Percentiles rank a stretch among this genome's conserved stretches.
Evolutionary conservation across 345 rosid species (phyloP).

Genomic region (Salix exigua): DNA sequence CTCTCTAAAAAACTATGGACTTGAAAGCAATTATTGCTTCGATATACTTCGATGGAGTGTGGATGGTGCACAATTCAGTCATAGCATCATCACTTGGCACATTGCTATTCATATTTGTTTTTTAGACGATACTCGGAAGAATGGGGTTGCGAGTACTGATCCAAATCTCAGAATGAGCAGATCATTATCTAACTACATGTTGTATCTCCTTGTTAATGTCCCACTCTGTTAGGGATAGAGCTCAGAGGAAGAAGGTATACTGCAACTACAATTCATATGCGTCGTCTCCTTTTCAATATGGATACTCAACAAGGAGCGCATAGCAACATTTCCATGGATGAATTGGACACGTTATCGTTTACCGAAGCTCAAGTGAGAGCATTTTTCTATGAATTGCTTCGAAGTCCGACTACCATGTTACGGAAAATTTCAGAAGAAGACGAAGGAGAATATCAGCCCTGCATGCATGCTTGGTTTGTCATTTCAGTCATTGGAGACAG

Average conservation of each 20-base stretch:
- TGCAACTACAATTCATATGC: neutral
- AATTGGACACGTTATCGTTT: too few species aligned
- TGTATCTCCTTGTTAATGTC: neutral
- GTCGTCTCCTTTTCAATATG: neutral
- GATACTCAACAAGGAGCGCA: too few species aligned
- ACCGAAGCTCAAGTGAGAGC: neutral
- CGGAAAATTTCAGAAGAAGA: fast-evolving
- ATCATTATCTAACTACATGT: neutral
- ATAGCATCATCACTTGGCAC: neutral
- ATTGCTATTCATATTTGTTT: neutral
- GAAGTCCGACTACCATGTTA: neutral
- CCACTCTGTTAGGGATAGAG: neutral
- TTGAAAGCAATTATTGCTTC: neutral
- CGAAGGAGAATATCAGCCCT: neutral
- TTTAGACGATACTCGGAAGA: neutral
- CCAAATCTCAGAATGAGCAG: neutral
- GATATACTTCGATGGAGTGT: neutral
- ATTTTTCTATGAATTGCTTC: neutral
- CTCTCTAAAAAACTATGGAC: too few species aligned
- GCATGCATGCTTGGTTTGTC: neutral
- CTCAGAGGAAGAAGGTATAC: neutral
- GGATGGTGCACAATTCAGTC: neutral
- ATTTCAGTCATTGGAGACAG: neutral
- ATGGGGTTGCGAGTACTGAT: too few species aligned
- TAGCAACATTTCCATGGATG: too few species aligned